phyloP scores from a whole-genome alignment of 306 rosid genomes.

The Cicer arietinum region DNA sequence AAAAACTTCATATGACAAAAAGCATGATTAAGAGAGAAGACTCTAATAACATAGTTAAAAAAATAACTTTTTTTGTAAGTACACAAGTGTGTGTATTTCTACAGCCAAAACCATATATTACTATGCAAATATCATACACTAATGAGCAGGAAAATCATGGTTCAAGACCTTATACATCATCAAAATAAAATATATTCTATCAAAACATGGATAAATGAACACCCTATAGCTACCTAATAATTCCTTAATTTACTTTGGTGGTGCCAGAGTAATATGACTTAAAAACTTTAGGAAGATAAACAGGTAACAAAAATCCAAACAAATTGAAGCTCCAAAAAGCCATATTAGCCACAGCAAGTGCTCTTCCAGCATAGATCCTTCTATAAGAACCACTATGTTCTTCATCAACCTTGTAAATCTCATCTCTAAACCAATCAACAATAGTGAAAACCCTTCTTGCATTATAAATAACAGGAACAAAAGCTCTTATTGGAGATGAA shows the following conservation, averaged over 20 bases:
- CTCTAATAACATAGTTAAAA: too few relatives aligned
- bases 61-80: too few relatives aligned
- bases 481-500: slow-evolving; percentile 74
- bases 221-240: slow-evolving; percentile 32
- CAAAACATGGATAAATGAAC: neutral
- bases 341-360: slow-evolving; percentile 83
- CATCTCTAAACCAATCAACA: slow-evolving; percentile 75
- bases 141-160: slow-evolving; percentile 3
- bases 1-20: too few relatives aligned
- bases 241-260: slow-evolving; percentile 47
- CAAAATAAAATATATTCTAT: slow-evolving; percentile 19
- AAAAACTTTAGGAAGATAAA: slow-evolving; percentile 89
- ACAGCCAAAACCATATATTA: slow-evolving; percentile 19
- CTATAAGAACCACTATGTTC: slow-evolving; percentile 57
- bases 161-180: slow-evolving; percentile 42
- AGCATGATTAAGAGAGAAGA: too few relatives aligned
- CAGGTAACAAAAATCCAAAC: slow-evolving; percentile 86
- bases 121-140: slow-evolving; percentile 15
- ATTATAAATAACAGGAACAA: slow-evolving; percentile 81
- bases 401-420: slow-evolving; percentile 59
- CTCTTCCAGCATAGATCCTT: slow-evolving; percentile 66
- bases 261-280: slow-evolving; percentile 59
- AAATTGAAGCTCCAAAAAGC: slow-evolving; percentile 90
- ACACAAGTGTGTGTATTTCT: neutral
- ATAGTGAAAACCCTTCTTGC: slow-evolving; percentile 76